Percentiles rank a stretch among this genome's conserved stretches.
Conservation (phyloP, 495 filamentous ascomycete genomes). For the Daldinia decipiens region DNA sequence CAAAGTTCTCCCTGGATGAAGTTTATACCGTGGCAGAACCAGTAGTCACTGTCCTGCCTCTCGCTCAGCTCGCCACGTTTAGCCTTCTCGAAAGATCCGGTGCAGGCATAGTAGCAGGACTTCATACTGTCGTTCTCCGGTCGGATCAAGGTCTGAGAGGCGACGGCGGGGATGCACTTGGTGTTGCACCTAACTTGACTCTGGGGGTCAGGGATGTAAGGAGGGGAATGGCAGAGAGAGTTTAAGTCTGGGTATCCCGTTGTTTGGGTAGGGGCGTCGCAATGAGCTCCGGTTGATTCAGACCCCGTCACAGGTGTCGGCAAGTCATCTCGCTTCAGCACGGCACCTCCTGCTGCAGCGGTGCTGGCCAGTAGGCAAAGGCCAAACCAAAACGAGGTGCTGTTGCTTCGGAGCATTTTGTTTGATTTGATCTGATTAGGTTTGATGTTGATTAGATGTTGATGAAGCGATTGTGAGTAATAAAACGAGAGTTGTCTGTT, state of each 20-base stretch:
- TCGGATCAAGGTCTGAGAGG: constrained; percentile 26
- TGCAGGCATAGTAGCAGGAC: constrained; percentile 41
- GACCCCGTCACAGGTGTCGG: constrained; percentile 21
- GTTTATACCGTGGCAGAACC: constrained; percentile 50
- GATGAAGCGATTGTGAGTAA: neutral
- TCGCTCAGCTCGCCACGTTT: constrained; percentile 22
- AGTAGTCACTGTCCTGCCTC: constrained; percentile 36
- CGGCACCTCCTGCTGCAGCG: constrained; percentile 9
- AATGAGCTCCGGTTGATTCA: constrained; percentile 15
- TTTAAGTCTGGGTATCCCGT: constrained; percentile 45
- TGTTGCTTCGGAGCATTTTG: constrained; percentile 23
- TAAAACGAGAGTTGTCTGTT: neutral
- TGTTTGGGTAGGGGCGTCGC: constrained; percentile 32
- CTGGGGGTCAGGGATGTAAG: constrained; percentile 29
- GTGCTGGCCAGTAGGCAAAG: constrained; percentile 18
- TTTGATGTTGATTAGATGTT: neutral
- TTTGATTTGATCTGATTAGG: neutral
- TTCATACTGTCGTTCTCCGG: constrained; percentile 39
- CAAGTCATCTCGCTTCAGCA: neutral
- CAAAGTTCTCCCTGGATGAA: constrained; percentile 45
- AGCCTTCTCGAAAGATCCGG: constrained; percentile 45
- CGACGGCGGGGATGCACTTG: constrained; percentile 32
- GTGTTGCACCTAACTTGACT: constrained; percentile 44
- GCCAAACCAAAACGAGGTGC: constrained; percentile 4
- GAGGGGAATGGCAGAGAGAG: constrained; percentile 39